A percentile compares a stretch with the other conserved stretches of the same genome.
Conservation (phyloP, 2,329 filamentous ascomycete species). For the Aureobasidium subglaciale region DNA sequence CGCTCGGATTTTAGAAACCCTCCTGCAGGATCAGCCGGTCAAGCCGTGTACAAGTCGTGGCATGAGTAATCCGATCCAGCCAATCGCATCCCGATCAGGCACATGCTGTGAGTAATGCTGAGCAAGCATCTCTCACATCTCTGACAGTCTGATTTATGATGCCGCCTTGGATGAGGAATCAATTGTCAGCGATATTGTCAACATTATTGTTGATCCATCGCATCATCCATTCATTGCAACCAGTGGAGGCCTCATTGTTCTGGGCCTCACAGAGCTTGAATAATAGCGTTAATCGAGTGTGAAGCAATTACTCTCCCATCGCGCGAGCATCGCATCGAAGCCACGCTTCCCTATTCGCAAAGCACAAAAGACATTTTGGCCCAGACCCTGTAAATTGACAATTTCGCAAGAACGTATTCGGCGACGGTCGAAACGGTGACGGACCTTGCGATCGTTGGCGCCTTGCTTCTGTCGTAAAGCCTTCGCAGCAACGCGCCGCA, state of each 20-base stretch:
- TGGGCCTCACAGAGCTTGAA: background rate
- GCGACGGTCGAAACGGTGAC: conserved; percentile 7
- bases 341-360: conserved; percentile 1
- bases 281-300: background rate
- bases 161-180: background rate
- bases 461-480: conserved; percentile 1
- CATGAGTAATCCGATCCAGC: conserved; percentile 7
- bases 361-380: background rate
- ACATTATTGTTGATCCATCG: conserved; percentile 2
- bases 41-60: conserved; percentile 2
- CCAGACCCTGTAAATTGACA: conserved; percentile 4
- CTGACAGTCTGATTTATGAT: background rate
- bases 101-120: conserved; percentile 5
- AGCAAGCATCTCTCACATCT: background rate
- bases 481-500: conserved; percentile 5
- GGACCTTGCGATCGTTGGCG: background rate
- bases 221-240: background rate
- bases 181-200: conserved; percentile 6
- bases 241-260: background rate
- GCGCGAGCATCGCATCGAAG: background rate
- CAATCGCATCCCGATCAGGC: background rate
- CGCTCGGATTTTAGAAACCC: conserved; percentile 7
- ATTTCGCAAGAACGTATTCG: conserved; percentile 7
- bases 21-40: background rate
- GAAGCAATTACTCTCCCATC: conserved; percentile 2